Base-by-base conservation (phyloP, 2,329 filamentous ascomycete genomes). In the Colletotrichum truncatum region DNA sequence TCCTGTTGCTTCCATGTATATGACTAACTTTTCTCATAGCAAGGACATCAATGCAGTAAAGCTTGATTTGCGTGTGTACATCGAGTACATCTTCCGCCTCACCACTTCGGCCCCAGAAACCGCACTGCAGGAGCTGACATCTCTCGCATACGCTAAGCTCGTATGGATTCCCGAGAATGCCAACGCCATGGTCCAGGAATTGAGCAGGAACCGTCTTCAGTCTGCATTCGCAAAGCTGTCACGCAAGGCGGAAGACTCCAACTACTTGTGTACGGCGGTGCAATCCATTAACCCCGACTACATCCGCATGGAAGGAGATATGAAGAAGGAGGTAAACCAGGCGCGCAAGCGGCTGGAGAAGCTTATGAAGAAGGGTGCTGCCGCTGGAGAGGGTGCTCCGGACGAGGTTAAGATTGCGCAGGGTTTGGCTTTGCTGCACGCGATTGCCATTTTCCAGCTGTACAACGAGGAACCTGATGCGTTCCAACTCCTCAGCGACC, bases 391-490 rank as follows among this genome's bases (percentile, higher is more conserved):
- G 75, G 69, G 71, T 58, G 41, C 75, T 69, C 67, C 74, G 54
- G 70, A 74, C 21, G 69, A 78, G 69, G 80, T 74, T 72, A 82
- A 75, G 62, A 78, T 76, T 66, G 82, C 82, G 14, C 88, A 89
- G 66, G 92, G 92, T 0, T 86, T 98, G 63, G 90, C 91, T 18
- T 84, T 98, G 34, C 85, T 98, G 1, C 93, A 97, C 75, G 90
- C 93, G 1, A 86, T 98, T 55, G 91, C 93, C 0, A 87, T 98
- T 12, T 84, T 98, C 59, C 93, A 98, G 76, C 85, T 97, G 8
- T 97, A 97, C 80, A 94, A 95, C 72, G 93, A 93, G 23, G 94
- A 97, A 64, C 85, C 91, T 0, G 96, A 98, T 73, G 93, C 94
- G 0, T 86, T 97, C 21, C 89, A 91, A 51, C 90, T 96, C 67